Base-by-base conservation (phyloP, 352 stramenopile species). In the Pythium grandisporangium region DNA sequence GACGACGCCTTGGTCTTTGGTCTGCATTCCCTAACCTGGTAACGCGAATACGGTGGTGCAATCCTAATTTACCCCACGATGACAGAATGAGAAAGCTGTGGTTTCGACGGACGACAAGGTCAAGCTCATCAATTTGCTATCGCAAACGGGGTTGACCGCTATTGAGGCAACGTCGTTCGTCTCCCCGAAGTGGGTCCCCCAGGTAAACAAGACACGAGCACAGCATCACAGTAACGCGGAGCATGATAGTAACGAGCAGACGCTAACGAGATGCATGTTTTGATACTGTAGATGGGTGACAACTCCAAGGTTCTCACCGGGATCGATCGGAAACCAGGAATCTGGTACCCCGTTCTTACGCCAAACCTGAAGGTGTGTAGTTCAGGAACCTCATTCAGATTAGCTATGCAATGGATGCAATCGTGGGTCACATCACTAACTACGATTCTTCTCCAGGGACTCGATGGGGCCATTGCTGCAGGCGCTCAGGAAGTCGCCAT, bases 91-190 rank as follows among this genome's bases (percentile, higher is more conserved):
- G 62, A 81, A 85, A 42, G 68, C 61, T 14, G 33, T 84, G 19
- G 72, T 98, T 21, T 72, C 78, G 17, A 96, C 85, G 4, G 51
- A 78, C 7, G 63, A 95, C 45, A 98, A 98, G 58, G 69, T 98
- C 12, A 60, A 77, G 45, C 53, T 98, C 11, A 93, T 98, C 55
- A 73, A 96, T 33, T 64, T 83, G 55, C 70, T 98, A 33, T 89
- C 81, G 34, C 58, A 88, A 4, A 84, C 94, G 13, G 95, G 95
- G 1, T 70, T 97, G 13, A 63, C 55, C 5, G 72, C 68, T 4
- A 95, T 99, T 44, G 95, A 99, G 64, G 71, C 87, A 5, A 97
- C 90, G 36, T 79, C 87, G 11, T 98, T 98, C 51, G 95, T 99
- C 12, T 98, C 93, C 6, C 88, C 92, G 16, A 98, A 97, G 60